Conservation (phyloP, 495 filamentous ascomycete species). For the Thermothielavioides terrestris region DNA sequence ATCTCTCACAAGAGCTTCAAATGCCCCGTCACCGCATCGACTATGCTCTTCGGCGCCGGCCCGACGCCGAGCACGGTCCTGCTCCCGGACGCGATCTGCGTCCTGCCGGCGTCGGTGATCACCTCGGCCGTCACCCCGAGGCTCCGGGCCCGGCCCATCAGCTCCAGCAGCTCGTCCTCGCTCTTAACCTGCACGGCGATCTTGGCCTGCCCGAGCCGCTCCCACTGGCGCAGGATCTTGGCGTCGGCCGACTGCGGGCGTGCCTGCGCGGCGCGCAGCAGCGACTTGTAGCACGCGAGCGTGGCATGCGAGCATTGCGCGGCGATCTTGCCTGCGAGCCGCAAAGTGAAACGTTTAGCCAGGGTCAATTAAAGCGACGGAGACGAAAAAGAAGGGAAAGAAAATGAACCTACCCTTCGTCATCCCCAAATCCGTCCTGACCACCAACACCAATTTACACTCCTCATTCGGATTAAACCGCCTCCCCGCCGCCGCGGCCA, state of each 20-base stretch:
- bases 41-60: slow-evolving; percentile 75
- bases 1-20: slow-evolving; percentile 68
- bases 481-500: slow-evolving; percentile 18
- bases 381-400: neutral
- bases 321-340: slow-evolving; percentile 79
- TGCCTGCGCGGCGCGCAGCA: slow-evolving; percentile 44
- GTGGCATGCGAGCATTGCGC: slow-evolving; percentile 95
- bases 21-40: slow-evolving; percentile 78
- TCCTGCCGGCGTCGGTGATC: slow-evolving; percentile 90
- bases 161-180: slow-evolving; percentile 71
- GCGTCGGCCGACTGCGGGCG: slow-evolving; percentile 42
- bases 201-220: slow-evolving; percentile 77
- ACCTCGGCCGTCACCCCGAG: slow-evolving; percentile 80
- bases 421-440: slow-evolving; percentile 92
- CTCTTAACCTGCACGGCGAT: slow-evolving; percentile 76
- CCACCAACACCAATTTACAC: slow-evolving; percentile 89
- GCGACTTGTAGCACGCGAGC: slow-evolving; percentile 88
- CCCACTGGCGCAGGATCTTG: slow-evolving; percentile 74
- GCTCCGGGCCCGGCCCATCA: slow-evolving; percentile 72
- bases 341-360: neutral
- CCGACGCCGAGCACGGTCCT: slow-evolving; percentile 85
- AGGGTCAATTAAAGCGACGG: neutral
- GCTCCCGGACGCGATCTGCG: slow-evolving; percentile 90
- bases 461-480: slow-evolving; percentile 55
- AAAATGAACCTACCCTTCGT: slow-evolving; percentile 76